Conservation (phyloP, 2,329 filamentous ascomycete species). For the Microascus cirrosus region DNA sequence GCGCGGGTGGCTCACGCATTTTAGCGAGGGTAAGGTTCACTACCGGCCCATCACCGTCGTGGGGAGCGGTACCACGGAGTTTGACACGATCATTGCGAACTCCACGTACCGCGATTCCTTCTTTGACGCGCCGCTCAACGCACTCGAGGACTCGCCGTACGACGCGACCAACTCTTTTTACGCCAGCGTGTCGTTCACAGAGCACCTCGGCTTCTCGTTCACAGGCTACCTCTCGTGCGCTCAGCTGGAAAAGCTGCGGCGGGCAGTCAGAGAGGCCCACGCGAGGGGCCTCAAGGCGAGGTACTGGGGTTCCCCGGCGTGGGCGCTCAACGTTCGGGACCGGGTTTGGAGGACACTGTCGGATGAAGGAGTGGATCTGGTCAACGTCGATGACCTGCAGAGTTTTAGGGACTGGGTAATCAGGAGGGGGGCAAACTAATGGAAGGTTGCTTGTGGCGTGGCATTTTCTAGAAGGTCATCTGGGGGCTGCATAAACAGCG, state of each 20-base stretch:
- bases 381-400: conserved; percentile 51
- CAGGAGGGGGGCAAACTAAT: background rate
- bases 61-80: conserved; percentile 53
- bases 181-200: conserved; percentile 46
- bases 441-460: background rate
- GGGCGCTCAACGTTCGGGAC: conserved; percentile 43
- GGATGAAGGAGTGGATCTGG: conserved; percentile 44
- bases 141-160: conserved; percentile 25
- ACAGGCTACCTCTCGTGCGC: conserved; percentile 25
- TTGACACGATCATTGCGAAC: conserved; percentile 41
- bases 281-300: conserved; percentile 39
- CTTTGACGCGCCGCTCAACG: conserved; percentile 52
- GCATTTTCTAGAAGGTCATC: conserved; percentile 3
- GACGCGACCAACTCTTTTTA: conserved; percentile 52
- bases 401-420: conserved; percentile 14
- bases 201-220: conserved; percentile 40
- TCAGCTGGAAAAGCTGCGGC: conserved; percentile 30
- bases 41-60: conserved; percentile 55
- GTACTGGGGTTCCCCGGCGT: conserved; percentile 50
- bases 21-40: conserved; percentile 32
- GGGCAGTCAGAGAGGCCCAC: conserved; percentile 39
- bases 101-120: conserved; percentile 48
- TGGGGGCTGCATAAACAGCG: background rate
- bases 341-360: conserved; percentile 44
- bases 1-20: conserved; percentile 43